phyloP scores from a whole-genome alignment of 345 rosid genomes.

The Rhizophora mangle region DNA sequence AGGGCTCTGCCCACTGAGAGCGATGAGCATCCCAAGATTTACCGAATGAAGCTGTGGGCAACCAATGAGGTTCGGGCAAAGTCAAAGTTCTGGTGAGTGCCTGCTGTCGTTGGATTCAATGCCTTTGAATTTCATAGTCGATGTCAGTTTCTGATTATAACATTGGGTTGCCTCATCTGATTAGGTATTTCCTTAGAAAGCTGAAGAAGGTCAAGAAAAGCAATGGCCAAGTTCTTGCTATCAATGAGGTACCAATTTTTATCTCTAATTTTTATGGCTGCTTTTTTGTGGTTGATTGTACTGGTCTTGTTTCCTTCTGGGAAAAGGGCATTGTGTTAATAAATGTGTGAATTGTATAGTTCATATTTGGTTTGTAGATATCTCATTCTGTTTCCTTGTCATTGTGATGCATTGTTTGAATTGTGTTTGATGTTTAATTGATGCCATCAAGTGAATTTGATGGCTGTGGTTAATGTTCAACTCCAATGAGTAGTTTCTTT shows the following conservation, averaged over 20 bases:
- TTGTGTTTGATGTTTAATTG: no score
- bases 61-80: slow-evolving; percentile 61
- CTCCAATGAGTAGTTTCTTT: no score
- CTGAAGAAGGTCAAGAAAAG: slow-evolving; percentile 56
- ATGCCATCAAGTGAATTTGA: no score
- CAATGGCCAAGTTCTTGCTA: slow-evolving; percentile 50
- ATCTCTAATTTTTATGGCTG: neutral
- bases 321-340: neutral
- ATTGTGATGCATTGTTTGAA: no score
- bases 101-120: neutral
- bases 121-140: neutral
- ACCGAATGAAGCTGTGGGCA: slow-evolving; percentile 62
- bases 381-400: no score
- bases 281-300: neutral
- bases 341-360: no score
- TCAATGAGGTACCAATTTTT: slow-evolving; percentile 43
- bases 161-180: neutral
- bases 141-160: neutral
- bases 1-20: slow-evolving; percentile 58
- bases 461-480: no score
- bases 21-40: slow-evolving; percentile 57
- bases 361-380: no score
- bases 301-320: neutral
- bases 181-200: slow-evolving; percentile 54
- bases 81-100: slow-evolving; percentile 57